A percentile compares a stretch with the other conserved stretches of the same genome.
Conservation (phyloP, 2,329 filamentous ascomycete genomes). For the Ophiostoma tasmaniense region DNA sequence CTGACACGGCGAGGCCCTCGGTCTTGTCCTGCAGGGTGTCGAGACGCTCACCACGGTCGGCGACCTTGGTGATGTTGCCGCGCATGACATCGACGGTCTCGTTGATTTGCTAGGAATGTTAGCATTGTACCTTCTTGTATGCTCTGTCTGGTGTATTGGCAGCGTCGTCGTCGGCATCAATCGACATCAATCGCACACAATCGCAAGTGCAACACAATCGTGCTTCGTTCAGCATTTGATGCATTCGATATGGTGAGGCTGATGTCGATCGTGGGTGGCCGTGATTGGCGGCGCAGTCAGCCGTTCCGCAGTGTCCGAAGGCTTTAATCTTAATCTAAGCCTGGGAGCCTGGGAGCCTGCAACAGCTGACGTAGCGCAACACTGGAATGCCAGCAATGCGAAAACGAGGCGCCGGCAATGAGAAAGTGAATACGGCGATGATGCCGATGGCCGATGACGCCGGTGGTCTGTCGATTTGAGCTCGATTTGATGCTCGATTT, state of each 20-base stretch:
- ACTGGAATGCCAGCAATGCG: background rate
- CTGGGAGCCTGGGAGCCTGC: too few relatives aligned
- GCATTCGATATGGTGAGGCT: background rate
- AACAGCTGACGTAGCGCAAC: background rate
- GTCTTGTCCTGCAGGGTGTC: slow-evolving; percentile 90
- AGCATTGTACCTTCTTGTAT: background rate
- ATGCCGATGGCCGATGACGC: background rate
- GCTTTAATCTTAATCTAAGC: background rate
- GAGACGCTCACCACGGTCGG: slow-evolving; percentile 81
- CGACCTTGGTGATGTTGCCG: slow-evolving; percentile 95
- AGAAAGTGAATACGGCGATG: background rate
- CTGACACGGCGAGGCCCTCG: slow-evolving; percentile 84
- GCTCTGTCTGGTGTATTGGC: background rate
- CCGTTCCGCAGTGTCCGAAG: background rate
- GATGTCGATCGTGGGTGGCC: background rate
- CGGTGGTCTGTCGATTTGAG: background rate
- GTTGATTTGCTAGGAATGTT: slow-evolving; percentile 73
- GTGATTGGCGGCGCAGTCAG: background rate
- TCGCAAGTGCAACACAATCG: too few relatives aligned
- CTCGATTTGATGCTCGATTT: too few relatives aligned
- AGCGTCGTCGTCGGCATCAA: background rate
- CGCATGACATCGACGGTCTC: slow-evolving; percentile 92
- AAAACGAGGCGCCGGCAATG: background rate
- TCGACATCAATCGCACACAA: too few relatives aligned
- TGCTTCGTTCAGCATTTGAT: too few relatives aligned